These are phyloP conservation scores for Linnemannia exigua DNA, from an alignment of 192 early-diverging fungal genomes.

Conservation along the genomic window DNA sequence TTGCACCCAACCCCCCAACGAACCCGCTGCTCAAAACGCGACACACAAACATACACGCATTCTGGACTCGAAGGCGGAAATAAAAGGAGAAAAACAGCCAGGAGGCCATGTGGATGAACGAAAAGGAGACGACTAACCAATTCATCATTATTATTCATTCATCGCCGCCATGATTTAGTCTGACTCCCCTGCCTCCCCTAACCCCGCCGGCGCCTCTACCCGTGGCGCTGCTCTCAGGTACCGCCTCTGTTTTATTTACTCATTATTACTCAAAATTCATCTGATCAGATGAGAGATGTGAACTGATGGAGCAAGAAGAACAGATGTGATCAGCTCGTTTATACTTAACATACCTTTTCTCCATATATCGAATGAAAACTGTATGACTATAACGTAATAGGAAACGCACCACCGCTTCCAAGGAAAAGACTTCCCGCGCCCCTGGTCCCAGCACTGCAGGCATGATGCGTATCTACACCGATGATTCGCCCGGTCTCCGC, in stretches of 20 bases:
- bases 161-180: slow-evolving; percentile 38
- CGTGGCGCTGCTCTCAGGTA: slow-evolving; percentile 51
- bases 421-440: slow-evolving; percentile 60
- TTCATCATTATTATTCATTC: not conserved
- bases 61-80: no score
- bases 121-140: no score
- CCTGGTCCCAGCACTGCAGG: slow-evolving; percentile 80
- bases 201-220: slow-evolving; percentile 50
- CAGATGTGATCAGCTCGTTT: not conserved
- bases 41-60: no score
- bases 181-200: slow-evolving; percentile 56
- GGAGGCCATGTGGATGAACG: no score
- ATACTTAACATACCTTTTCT: not conserved
- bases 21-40: no score
- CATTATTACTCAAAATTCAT: not conserved
- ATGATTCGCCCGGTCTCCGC: slow-evolving; percentile 87
- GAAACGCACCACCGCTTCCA: slow-evolving; percentile 63
- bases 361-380: not conserved
- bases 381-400: slow-evolving; percentile 50
- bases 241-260: no score
- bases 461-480: slow-evolving; percentile 90
- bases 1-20: no score
- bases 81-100: no score
- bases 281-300: not conserved
- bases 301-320: not conserved